Evolutionary conservation across 1,139 yeast genomes (phyloP).

Genomic region (Pichia sp.): DNA sequence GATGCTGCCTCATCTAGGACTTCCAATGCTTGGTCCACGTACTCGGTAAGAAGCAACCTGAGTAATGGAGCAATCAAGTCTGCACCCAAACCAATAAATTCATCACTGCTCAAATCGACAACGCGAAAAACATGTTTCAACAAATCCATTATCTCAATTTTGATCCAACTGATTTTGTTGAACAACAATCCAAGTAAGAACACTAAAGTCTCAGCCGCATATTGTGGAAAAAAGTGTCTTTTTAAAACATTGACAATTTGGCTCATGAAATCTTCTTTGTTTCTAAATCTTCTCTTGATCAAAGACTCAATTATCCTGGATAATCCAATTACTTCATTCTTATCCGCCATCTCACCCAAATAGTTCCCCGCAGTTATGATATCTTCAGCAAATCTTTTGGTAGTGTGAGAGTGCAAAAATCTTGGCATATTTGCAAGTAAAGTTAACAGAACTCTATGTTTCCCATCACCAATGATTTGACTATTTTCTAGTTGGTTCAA

Average conservation of each 20-base stretch:
- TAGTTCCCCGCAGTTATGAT: slow-evolving; percentile 55
- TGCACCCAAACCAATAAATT: slow-evolving; percentile 88
- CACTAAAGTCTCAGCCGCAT: slow-evolving; percentile 70
- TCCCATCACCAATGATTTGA: slow-evolving; percentile 72
- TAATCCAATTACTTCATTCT: slow-evolving; percentile 53
- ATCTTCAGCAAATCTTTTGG: slow-evolving; percentile 47
- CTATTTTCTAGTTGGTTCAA: slow-evolving; percentile 65
- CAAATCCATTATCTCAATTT: slow-evolving; percentile 70
- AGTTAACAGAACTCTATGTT: slow-evolving; percentile 65
- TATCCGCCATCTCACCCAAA: slow-evolving; percentile 58
- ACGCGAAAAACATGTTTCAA: slow-evolving; percentile 71
- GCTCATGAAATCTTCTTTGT: slow-evolving; percentile 83
- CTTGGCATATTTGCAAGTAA: slow-evolving; percentile 79
- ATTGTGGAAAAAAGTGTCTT: slow-evolving; percentile 65
- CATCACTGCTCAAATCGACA: slow-evolving; percentile 73
- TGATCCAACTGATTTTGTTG: slow-evolving; percentile 75
- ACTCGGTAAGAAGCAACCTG: slow-evolving; percentile 76
- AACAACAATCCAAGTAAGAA: slow-evolving; percentile 73
- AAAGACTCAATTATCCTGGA: slow-evolving; percentile 74
- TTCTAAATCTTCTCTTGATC: slow-evolving; percentile 73
- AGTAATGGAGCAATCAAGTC: slow-evolving; percentile 88
- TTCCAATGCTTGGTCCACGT: slow-evolving; percentile 82
- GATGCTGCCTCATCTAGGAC: slow-evolving; percentile 82
- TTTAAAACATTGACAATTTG: slow-evolving; percentile 72
- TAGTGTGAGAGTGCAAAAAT: slow-evolving; percentile 72